Base-by-base conservation (phyloP, 2,329 filamentous ascomycete species). In the Incumbomyces delicatus region DNA sequence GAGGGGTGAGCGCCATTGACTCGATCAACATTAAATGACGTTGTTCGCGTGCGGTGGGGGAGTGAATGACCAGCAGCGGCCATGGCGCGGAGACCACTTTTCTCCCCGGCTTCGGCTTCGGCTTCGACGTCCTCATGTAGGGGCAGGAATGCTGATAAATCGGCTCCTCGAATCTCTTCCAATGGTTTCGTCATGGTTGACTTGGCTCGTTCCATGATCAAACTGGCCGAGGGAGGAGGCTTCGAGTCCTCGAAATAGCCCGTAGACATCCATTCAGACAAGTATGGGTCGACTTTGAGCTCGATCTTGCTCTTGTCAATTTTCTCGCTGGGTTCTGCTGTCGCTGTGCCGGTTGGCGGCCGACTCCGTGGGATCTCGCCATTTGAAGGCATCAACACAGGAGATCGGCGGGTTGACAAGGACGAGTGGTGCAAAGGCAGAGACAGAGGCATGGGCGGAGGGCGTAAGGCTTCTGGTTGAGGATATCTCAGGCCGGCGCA, bases 201-300 rank as follows among this genome's bases (percentile, higher is more conserved):
- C 65, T 95, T 96, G 27, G 92, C 90, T 34, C 80, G 79, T 20
- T 85, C 85, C 2, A 96, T 73, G 87, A 98, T 94, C 67, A 92
- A 77, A 3, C 83, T 78, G 2, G 87, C 90, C 36, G 80, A 79
- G 0, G 92, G 92, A 10, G 92, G 92, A 2, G 88, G 86, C 0
- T 85, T 90, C 53, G 95, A 95, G 44, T 85, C 76, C 52, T 95
- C 88, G 59, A 90, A 98, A 64, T 98, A 98, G 60, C 89, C 83
- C 1, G 88, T 87, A 1, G 85, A 86, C 27, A 96, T 74, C 92
- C 92, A 98, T 71, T 98, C 92, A 41, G 92, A 90, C 0, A 98
- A 74, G 60, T 94, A 95, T 0, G 89, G 84, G 65, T 98, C 92
- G 5, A 98, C 75, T 1, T 92, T 83, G 40, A 98, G 67, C 8